Percentiles rank a stretch among this genome's conserved stretches.
Evolutionary conservation across 2,329 filamentous ascomycete species (phyloP).

Genomic region (Aspergillus brunneoviolaceus): DNA sequence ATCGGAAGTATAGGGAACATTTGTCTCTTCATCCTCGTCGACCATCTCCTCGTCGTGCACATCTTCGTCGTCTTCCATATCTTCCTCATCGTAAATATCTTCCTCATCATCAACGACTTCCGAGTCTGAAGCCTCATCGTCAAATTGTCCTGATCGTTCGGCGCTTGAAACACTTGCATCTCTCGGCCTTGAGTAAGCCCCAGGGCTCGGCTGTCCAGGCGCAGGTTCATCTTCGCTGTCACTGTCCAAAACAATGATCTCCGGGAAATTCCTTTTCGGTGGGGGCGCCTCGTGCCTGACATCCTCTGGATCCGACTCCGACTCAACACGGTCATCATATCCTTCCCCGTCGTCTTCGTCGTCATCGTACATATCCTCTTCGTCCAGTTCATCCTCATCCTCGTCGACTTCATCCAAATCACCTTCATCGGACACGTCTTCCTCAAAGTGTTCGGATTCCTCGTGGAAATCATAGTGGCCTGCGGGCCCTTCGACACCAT

Average conservation of each 20-base stretch:
- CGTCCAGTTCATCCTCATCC: not conserved
- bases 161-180: not conserved
- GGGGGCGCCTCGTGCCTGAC: constrained; percentile 4
- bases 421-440: not conserved
- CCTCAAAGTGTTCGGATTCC: constrained; percentile 8
- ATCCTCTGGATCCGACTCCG: constrained; percentile 20
- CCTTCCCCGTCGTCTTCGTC: constrained; percentile 14
- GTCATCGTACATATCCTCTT: constrained; percentile 12
- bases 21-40: not conserved
- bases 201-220: not conserved
- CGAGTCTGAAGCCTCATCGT: constrained; percentile 7
- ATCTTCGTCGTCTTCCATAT: not conserved
- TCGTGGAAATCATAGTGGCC: constrained; percentile 5
- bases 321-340: constrained; percentile 20
- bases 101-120: not conserved
- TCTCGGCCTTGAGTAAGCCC: not conserved
- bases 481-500: not conserved
- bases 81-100: not conserved
- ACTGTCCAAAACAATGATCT: constrained; percentile 45
- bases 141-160: constrained; percentile 1
- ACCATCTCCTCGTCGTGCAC: too few species aligned
- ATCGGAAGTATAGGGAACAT: not conserved
- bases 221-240: constrained; percentile 42
- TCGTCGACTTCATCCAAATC: not conserved
- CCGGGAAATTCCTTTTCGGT: constrained; percentile 22